Conservation (phyloP, 345 rosid genomes). For the Trapa bicornis region DNA sequence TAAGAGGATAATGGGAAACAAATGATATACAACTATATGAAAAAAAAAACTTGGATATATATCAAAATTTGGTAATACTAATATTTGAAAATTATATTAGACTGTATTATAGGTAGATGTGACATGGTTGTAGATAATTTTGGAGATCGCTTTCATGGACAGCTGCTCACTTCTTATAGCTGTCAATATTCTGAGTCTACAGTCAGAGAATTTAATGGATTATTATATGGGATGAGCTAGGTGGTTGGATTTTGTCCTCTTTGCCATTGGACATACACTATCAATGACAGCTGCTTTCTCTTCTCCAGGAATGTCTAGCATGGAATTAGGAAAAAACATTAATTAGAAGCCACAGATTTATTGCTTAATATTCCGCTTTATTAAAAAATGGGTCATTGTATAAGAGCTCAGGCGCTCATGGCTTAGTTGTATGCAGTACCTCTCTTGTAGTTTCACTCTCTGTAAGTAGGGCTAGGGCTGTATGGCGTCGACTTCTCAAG, state of each 20-base stretch:
- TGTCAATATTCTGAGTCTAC: slow-evolving; percentile 33
- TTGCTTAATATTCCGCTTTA: no score
- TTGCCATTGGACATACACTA: slow-evolving; percentile 12
- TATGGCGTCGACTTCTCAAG: slow-evolving; percentile 21
- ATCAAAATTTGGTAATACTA: no score
- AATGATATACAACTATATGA: no score
- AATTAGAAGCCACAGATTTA: no score
- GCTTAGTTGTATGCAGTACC: background rate
- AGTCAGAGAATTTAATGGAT: slow-evolving; percentile 29
- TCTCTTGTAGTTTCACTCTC: no score
- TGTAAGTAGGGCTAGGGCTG: no score
- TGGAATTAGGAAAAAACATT: background rate
- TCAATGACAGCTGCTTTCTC: slow-evolving; percentile 15
- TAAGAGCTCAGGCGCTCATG: slow-evolving; percentile 3
- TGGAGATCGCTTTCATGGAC: slow-evolving; percentile 21
- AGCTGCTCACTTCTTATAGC: slow-evolving; percentile 41
- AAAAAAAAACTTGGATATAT: no score
- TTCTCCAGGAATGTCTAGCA: background rate
- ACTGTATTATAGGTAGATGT: no score
- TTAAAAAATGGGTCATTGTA: background rate
- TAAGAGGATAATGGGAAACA: no score
- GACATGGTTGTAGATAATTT: background rate
- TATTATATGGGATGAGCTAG: slow-evolving; percentile 29
- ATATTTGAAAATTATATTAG: no score
- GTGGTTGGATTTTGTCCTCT: slow-evolving; percentile 13